A percentile compares a stretch with the other conserved stretches of the same genome.
phyloP scores from a whole-genome alignment of 495 filamentous ascomycete genomes.

The Barbatosphaeria neglecta region DNA sequence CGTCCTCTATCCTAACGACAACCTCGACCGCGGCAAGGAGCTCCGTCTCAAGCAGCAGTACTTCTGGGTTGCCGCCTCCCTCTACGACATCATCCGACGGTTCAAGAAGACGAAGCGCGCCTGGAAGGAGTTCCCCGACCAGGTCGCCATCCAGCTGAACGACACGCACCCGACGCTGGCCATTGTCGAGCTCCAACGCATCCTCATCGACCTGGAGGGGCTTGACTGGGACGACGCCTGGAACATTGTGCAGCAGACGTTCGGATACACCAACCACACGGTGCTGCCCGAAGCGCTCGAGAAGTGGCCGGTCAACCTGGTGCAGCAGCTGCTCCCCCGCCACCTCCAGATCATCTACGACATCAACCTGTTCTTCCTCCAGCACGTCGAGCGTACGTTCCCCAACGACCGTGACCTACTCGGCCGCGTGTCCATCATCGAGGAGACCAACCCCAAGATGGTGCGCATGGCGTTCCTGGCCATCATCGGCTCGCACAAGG shows the following conservation, averaged over 20 bases:
- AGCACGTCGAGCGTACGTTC: constrained; percentile 77
- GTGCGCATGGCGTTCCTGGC: constrained; percentile 93
- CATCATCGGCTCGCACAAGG: constrained; percentile 95
- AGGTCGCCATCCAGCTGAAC: constrained; percentile 95
- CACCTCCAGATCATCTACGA: constrained; percentile 98
- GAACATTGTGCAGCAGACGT: constrained; percentile 58
- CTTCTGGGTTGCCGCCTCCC: constrained; percentile 97
- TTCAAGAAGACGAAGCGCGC: constrained; percentile 94
- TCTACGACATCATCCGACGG: constrained; percentile 88
- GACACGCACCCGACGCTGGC: constrained; percentile 96
- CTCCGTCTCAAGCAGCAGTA: constrained; percentile 97
- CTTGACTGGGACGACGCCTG: constrained; percentile 92
- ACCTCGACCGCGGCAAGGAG: constrained; percentile 91
- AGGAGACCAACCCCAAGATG: constrained; percentile 96
- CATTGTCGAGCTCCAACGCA: constrained; percentile 88
- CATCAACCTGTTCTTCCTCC: constrained; percentile 90
- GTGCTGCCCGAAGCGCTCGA: constrained; percentile 93
- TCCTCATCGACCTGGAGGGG: constrained; percentile 79
- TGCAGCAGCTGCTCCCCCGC: constrained; percentile 86
- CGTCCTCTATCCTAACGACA: constrained; percentile 95
- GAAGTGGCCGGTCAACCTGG: constrained; percentile 92
- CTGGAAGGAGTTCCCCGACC: constrained; percentile 87
- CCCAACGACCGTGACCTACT: constrained; percentile 83
- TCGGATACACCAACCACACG: constrained; percentile 97
- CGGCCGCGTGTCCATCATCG: constrained; percentile 80